phyloP scores from a whole-genome alignment of 768 basidiomycete genomes.

The Leccinellum albellum region DNA sequence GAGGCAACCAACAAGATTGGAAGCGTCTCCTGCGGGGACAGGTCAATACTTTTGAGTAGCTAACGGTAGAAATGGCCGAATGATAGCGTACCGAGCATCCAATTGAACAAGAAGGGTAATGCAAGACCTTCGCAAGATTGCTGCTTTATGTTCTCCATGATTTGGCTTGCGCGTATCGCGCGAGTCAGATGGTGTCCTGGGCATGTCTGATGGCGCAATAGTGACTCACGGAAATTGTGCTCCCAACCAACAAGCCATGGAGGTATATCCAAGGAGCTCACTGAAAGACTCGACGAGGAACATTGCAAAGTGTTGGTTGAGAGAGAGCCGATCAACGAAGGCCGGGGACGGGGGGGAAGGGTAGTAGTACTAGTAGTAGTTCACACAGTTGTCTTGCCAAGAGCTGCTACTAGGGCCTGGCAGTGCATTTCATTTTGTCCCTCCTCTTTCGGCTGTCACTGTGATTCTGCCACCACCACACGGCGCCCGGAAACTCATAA shows the following conservation, averaged over 20 bases:
- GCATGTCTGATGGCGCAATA: slow-evolving; percentile 3
- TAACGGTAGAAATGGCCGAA: slow-evolving; percentile 4
- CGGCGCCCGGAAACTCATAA: background rate
- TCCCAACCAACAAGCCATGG: slow-evolving; percentile 77
- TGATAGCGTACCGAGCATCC: slow-evolving; percentile 74
- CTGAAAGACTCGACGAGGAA: slow-evolving; percentile 39
- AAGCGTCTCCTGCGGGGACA: slow-evolving; percentile 68
- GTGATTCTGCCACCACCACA: background rate
- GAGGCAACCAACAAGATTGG: slow-evolving; percentile 88
- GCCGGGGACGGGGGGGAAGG: background rate
- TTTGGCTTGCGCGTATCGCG: slow-evolving; percentile 51
- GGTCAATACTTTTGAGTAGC: slow-evolving; percentile 4
- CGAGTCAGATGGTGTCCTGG: slow-evolving; percentile 9
- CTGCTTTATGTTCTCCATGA: slow-evolving; percentile 69
- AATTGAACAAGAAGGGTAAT: slow-evolving; percentile 88
- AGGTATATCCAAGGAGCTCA: slow-evolving; percentile 64
- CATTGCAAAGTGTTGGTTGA: slow-evolving; percentile 6
- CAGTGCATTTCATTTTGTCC: background rate
- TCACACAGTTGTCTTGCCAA: slow-evolving; percentile 9
- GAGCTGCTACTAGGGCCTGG: too few species aligned
- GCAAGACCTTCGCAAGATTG: slow-evolving; percentile 89
- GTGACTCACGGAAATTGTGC: slow-evolving; percentile 82
- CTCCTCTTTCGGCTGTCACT: background rate
- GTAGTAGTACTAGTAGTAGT: background rate
- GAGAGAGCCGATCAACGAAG: background rate